These are phyloP conservation scores for Carex cristatella DNA, from an alignment of 176 grass and related monocot genomes.

Conservation along the genomic window DNA sequence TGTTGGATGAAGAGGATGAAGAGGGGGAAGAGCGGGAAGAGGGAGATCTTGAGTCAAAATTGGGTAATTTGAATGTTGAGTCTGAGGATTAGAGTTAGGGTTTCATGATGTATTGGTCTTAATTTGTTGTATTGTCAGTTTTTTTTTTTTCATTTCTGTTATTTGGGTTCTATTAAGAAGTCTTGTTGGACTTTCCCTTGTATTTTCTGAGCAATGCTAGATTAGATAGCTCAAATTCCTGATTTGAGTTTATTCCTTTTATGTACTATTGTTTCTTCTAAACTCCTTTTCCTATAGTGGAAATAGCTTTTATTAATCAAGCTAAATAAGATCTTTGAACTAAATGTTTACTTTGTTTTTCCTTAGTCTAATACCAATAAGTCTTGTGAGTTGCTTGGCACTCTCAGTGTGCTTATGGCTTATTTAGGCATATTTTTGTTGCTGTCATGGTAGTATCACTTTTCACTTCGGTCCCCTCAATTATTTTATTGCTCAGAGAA, in stretches of 20 bases:
- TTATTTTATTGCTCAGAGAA: too few relatives aligned
- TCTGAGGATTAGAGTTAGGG: conserved; percentile 10
- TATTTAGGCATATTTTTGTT: too few relatives aligned
- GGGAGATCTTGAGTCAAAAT: conserved; percentile 41
- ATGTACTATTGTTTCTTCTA: neutral
- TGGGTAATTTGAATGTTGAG: conserved; percentile 59
- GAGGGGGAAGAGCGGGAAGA: conserved; percentile 31
- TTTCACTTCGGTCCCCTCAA: too few relatives aligned
- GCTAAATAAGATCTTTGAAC: neutral
- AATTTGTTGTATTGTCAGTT: neutral
- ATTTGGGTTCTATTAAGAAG: neutral
- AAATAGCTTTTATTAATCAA: neutral
- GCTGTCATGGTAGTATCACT: too few relatives aligned
- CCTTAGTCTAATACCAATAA: neutral
- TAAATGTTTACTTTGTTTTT: neutral
- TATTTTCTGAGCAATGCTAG: conserved; percentile 19
- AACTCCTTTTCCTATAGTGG: neutral
- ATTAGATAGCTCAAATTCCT: conserved; percentile 9
- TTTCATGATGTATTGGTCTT: neutral
- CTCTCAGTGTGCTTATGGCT: too few relatives aligned
- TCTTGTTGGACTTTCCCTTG: neutral
- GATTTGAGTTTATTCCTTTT: conserved; percentile 4
- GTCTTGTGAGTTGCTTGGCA: too few relatives aligned
- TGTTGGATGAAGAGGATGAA: conserved; percentile 33
- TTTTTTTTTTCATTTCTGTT: neutral